Evolutionary conservation across 2,329 filamentous ascomycete genomes (phyloP).

Genomic region (Aspergillus viridinutans): DNA sequence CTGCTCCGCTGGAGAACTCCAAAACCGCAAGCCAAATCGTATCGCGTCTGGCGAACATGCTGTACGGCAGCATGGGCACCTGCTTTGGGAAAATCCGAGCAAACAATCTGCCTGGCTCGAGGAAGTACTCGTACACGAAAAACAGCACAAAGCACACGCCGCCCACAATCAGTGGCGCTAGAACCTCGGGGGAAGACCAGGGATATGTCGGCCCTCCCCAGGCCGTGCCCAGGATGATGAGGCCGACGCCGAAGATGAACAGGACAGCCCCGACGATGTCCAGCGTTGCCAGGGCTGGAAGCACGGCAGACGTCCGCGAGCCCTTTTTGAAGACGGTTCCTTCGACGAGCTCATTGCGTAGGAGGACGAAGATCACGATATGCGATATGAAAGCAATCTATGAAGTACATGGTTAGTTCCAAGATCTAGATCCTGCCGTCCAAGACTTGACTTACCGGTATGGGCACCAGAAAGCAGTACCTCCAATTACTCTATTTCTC

Average conservation of each 20-base stretch:
- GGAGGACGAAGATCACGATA: slow-evolving; percentile 52
- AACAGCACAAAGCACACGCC: slow-evolving; percentile 40
- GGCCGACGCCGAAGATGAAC: slow-evolving; percentile 53
- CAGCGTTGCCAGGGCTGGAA: slow-evolving; percentile 49
- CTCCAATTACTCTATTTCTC: slow-evolving; percentile 51
- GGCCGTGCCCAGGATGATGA: slow-evolving; percentile 53
- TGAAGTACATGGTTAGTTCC: background rate
- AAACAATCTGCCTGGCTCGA: slow-evolving; percentile 48
- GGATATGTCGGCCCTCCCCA: slow-evolving; percentile 54
- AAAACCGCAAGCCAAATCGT: slow-evolving; percentile 59
- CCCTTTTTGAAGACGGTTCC: slow-evolving; percentile 42
- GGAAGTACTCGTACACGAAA: slow-evolving; percentile 52
- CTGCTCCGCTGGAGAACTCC: slow-evolving; percentile 57
- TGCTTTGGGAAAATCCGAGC: slow-evolving; percentile 51
- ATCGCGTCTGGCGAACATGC: slow-evolving; percentile 55
- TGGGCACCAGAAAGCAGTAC: slow-evolving; percentile 63
- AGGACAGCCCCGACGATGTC: slow-evolving; percentile 55
- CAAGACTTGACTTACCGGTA: slow-evolving; percentile 51
- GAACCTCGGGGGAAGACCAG: slow-evolving; percentile 49
- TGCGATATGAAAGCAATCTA: slow-evolving; percentile 49
- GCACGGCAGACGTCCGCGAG: slow-evolving; percentile 35
- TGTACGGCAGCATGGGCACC: slow-evolving; percentile 61
- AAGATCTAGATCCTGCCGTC: background rate
- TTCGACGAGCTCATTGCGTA: slow-evolving; percentile 56
- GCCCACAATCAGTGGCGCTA: slow-evolving; percentile 49